Percentiles rank a stretch among this genome's conserved stretches.
Evolutionary conservation across 2,329 filamentous ascomycete genomes (phyloP).

Genomic region (Aspergillus candidus): DNA sequence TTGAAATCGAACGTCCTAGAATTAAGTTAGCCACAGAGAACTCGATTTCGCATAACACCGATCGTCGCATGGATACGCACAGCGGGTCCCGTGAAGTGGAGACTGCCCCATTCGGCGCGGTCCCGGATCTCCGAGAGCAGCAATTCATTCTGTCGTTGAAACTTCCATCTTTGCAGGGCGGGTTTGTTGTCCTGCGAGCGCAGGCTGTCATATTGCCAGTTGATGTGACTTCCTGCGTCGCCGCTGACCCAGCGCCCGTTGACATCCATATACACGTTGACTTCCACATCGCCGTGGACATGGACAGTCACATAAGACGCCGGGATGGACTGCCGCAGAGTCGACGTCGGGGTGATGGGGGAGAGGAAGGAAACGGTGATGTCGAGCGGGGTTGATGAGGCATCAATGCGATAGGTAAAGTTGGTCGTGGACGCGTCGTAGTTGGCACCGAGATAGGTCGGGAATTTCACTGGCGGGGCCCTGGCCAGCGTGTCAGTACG

Average conservation of each 20-base stretch:
- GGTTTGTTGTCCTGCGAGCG: slow-evolving; percentile 34
- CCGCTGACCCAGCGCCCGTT: slow-evolving; percentile 81
- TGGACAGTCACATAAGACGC: slow-evolving; percentile 70
- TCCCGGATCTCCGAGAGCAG: slow-evolving; percentile 70
- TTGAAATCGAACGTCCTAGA: slow-evolving; percentile 58
- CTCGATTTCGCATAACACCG: neutral
- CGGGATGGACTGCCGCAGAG: slow-evolving; percentile 73
- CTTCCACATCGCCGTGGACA: slow-evolving; percentile 59
- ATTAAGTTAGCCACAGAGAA: slow-evolving; percentile 9
- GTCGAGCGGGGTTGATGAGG: slow-evolving; percentile 40
- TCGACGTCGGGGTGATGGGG: slow-evolving; percentile 74
- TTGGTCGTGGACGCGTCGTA: slow-evolving; percentile 68
- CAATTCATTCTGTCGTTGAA: slow-evolving; percentile 48
- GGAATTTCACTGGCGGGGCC: slow-evolving; percentile 54
- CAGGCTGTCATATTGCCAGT: slow-evolving; percentile 58
- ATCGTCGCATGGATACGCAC: slow-evolving; percentile 23
- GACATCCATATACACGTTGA: slow-evolving; percentile 60
- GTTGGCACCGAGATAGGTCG: slow-evolving; percentile 54
- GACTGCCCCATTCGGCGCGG: slow-evolving; percentile 74
- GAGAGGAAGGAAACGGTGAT: slow-evolving; percentile 63
- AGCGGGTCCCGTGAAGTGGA: slow-evolving; percentile 68
- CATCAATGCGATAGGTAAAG: slow-evolving; percentile 56
- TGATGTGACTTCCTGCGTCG: slow-evolving; percentile 60
- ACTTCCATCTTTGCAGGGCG: slow-evolving; percentile 39
- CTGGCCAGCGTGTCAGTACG: slow-evolving; percentile 3